Evolutionary conservation across 306 rosid species (phyloP).

Genomic region (Corylus heterophylla): DNA sequence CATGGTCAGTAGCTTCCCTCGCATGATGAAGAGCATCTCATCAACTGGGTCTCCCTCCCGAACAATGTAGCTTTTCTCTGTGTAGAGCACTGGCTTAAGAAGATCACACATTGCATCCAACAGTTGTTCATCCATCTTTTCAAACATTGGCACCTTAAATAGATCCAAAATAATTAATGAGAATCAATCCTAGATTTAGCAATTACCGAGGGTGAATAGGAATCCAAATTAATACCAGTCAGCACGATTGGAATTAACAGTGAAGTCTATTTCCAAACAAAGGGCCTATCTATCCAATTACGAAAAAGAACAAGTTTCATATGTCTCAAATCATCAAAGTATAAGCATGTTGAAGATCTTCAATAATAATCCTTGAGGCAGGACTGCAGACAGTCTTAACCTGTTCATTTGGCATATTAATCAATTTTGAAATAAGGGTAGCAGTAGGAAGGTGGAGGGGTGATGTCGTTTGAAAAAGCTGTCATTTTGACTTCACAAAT

Average conservation of each 20-base stretch:
- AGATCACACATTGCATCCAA: constrained; percentile 86
- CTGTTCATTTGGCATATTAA: background rate
- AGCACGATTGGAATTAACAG: background rate
- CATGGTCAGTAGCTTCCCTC: constrained; percentile 73
- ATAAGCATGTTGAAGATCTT: background rate
- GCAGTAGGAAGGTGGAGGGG: background rate
- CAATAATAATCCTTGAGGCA: background rate
- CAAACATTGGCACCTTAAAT: constrained; percentile 85
- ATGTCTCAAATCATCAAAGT: background rate
- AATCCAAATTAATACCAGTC: constrained; percentile 11
- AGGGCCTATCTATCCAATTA: background rate
- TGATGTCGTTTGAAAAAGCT: background rate
- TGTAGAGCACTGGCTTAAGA: constrained; percentile 83
- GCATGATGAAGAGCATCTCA: constrained; percentile 94
- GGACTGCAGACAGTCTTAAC: background rate
- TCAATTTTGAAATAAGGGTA: background rate
- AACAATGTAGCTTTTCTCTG: constrained; percentile 74
- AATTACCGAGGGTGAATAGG: constrained; percentile 21
- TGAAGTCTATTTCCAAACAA: background rate
- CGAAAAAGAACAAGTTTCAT: background rate
- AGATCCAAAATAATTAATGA: constrained; percentile 16
- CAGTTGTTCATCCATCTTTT: constrained; percentile 91
- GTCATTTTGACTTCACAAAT: background rate
- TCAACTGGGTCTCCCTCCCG: constrained; percentile 96
- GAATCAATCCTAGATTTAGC: background rate